Percentiles rank a stretch among this genome's conserved stretches.
phyloP scores from a whole-genome alignment of 2,329 filamentous ascomycete genomes.

The Talaromyces verruculosus region DNA sequence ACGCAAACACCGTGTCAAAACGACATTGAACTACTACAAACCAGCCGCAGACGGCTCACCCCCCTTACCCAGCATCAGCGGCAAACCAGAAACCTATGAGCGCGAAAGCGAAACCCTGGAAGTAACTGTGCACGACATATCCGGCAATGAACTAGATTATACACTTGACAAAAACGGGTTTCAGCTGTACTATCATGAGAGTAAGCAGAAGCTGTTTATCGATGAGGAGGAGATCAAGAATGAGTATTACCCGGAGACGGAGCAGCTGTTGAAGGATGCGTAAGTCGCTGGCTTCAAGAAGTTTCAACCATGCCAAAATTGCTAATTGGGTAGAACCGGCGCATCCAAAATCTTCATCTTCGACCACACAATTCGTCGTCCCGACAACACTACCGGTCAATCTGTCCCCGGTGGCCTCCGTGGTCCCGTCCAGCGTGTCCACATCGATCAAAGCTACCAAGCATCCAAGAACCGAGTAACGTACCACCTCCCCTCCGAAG shows the following conservation, averaged over 20 bases:
- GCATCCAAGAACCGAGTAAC: conserved; percentile 46
- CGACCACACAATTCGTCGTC: conserved; percentile 52
- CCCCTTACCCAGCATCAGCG: conserved; percentile 40
- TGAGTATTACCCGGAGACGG: conserved; percentile 50
- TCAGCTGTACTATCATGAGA: conserved; percentile 44
- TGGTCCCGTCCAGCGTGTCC: conserved; percentile 52
- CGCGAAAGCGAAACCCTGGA: conserved; percentile 42
- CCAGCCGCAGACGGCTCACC: conserved; percentile 45
- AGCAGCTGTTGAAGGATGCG: conserved; percentile 48
- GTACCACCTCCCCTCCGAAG: conserved; percentile 48
- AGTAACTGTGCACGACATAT: conserved; percentile 45
- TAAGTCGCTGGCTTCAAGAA: conserved; percentile 23
- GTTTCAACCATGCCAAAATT: background rate
- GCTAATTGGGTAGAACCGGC: conserved; percentile 34
- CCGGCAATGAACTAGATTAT: conserved; percentile 45
- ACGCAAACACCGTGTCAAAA: conserved; percentile 39
- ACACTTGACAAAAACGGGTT: conserved; percentile 50
- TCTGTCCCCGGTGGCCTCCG: conserved; percentile 29
- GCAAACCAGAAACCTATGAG: conserved; percentile 43
- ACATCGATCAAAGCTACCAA: conserved; percentile 53
- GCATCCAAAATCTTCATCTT: conserved; percentile 50
- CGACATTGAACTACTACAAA: conserved; percentile 51
- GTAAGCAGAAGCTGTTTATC: conserved; percentile 40
- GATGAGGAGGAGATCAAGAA: conserved; percentile 44
- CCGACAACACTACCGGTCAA: conserved; percentile 30